A percentile compares a stretch with the other conserved stretches of the same genome.
phyloP scores from a whole-genome alignment of 169 alveolate genomes.

The Plasmodium gonderi region DNA sequence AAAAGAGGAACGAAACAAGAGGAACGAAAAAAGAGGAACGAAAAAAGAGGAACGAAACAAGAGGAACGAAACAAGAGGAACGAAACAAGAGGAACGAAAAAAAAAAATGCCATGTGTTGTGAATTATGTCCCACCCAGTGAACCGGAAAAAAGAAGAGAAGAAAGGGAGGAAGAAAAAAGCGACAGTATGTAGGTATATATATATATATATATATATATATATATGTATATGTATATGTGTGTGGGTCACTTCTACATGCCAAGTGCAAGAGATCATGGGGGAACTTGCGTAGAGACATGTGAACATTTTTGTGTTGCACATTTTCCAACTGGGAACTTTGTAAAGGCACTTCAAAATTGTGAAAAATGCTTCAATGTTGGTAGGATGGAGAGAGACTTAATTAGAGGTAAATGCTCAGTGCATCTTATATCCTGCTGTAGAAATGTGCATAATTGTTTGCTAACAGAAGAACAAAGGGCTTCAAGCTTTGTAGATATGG shows the following conservation, averaged over 20 bases:
- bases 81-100: neutral
- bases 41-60: neutral
- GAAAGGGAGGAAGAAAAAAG: neutral
- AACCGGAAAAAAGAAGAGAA: neutral
- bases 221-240: neutral
- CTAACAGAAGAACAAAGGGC: slow-evolving; percentile 66
- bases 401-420: slow-evolving; percentile 38
- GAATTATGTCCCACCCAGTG: neutral
- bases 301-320: no score
- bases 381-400: slow-evolving; percentile 39
- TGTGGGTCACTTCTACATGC: no score
- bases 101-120: neutral
- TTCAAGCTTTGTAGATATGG: slow-evolving; percentile 52
- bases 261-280: no score
- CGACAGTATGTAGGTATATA: neutral
- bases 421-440: slow-evolving; percentile 43
- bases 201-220: neutral
- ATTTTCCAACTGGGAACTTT: no score
- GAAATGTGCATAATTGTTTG: slow-evolving; percentile 52
- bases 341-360: no score
- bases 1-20: no score
- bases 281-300: no score
- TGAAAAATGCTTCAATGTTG: slow-evolving; percentile 55
- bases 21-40: neutral
- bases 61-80: no score